Percentiles rank a stretch among this genome's conserved stretches.
Evolutionary conservation across 148 eudicot genomes (phyloP).

Genomic region (Beta vulgaris): DNA sequence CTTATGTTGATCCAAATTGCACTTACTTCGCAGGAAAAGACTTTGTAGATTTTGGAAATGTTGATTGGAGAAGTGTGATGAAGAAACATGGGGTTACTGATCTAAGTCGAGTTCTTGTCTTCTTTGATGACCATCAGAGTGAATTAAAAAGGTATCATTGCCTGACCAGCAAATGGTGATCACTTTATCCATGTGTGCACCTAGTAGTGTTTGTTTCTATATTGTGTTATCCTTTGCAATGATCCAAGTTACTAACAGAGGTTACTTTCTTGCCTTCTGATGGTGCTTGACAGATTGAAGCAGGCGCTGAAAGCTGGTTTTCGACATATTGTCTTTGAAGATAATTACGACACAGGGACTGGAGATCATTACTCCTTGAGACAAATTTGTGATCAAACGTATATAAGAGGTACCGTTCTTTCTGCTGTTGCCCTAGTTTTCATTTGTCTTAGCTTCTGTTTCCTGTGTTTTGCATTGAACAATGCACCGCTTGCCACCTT

Average conservation of each 20-base stretch:
- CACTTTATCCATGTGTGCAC: conserved; percentile 2
- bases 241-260: not conserved
- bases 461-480: not conserved
- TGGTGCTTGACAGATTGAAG: conserved; percentile 54
- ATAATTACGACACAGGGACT: conserved; percentile 97
- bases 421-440: not conserved
- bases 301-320: conserved; percentile 97
- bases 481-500: not conserved
- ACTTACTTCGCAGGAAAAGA: conserved; percentile 96
- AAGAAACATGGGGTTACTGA: conserved; percentile 75
- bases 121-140: conserved; percentile 98
- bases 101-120: conserved; percentile 68
- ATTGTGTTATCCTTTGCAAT: not conserved
- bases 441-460: not conserved
- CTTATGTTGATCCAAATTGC: conserved; percentile 92
- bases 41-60: conserved; percentile 88
- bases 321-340: conserved; percentile 90
- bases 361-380: conserved; percentile 98
- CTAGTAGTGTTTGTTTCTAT: not conserved
- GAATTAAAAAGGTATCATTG: conserved; percentile 75
- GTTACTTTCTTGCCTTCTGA: not conserved
- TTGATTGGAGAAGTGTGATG: conserved; percentile 78
- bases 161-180: not conserved
- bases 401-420: conserved; percentile 66
- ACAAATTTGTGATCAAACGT: conserved; percentile 95